Base-by-base conservation (phyloP, 768 basidiomycete species). In the Amanita phalloides region DNA sequence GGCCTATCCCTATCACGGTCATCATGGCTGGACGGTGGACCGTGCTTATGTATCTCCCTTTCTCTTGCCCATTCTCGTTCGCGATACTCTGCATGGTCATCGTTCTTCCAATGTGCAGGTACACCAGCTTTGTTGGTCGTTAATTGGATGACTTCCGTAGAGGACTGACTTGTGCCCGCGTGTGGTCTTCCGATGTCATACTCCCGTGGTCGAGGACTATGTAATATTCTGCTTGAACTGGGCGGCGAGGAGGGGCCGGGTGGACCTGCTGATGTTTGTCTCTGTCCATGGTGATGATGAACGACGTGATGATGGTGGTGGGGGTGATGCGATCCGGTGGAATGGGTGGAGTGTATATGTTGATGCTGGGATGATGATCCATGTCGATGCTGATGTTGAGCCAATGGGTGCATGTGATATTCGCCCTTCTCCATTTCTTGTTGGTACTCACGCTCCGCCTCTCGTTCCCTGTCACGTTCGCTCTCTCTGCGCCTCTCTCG, bases 1-100 rank as follows among this genome's bases (percentile, higher is more conserved):
- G 76, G 76, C 51, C 80, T 68, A 49, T 82, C 80, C 52, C 80
- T 68, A 49, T 82, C 80, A 35, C 72, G 69, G 13, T 75, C 76
- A 39, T 76, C 74, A 26, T 33, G 46, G 7, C 20, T 28, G 33
- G 28, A 26, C 28, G 20, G 33, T 9, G 43, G 23, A 5, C 51
- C 51, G 23, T 45, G 51, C 44, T 45, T 52, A 1, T 32, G 51
- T 45, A 50, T 52, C 35, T 58, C 58, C 48, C 53, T 51, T 32
- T 61, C 56, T 37, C 54, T 51, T 36, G 56, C 59, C 23, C 54
- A 43, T 17, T 57, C 57, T 10, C 53, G 51, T n/a, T 59, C 58
- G 21, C 58, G 45, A 48, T 41, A 38, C 13, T 43, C 46, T 11
- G 14, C 32, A 33, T 46, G 45, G 11, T 53, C 38, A 42, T 53